Conservation (phyloP, 768 basidiomycete species). For the Aureoboletus auriporus region DNA sequence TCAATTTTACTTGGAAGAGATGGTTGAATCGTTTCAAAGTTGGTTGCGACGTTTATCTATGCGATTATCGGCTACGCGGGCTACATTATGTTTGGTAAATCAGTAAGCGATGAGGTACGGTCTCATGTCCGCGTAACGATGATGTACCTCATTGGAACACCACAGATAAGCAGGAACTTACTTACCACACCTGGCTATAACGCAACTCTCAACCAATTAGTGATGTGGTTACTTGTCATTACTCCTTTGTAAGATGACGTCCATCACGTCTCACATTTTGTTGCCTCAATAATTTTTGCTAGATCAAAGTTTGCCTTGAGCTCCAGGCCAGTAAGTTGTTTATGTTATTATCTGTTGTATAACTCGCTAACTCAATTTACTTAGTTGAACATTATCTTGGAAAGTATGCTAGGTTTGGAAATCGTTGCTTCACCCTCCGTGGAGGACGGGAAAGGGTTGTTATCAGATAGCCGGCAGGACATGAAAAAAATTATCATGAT, state of each 20-base stretch:
- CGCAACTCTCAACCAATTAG: slow-evolving; percentile 61
- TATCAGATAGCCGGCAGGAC: slow-evolving; percentile 4
- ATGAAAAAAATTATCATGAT: slow-evolving; percentile 39
- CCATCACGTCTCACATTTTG: neutral
- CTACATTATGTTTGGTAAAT: slow-evolving; percentile 86
- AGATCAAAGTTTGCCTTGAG: slow-evolving; percentile 88
- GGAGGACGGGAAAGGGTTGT: slow-evolving; percentile 24
- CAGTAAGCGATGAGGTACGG: slow-evolving; percentile 76
- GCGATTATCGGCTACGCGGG: slow-evolving; percentile 73
- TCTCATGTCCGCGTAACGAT: neutral
- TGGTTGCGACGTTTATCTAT: slow-evolving; percentile 59
- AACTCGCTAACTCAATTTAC: neutral
- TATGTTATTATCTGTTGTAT: neutral
- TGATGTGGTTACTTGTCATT: slow-evolving; percentile 84
- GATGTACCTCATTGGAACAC: neutral
- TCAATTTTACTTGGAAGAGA: neutral
- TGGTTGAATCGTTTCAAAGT: slow-evolving; percentile 31
- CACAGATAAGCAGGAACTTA: slow-evolving; percentile 79
- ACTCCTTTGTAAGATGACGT: slow-evolving; percentile 54
- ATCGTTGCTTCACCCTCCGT: slow-evolving; percentile 10
- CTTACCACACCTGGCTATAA: slow-evolving; percentile 72
- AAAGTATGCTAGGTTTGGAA: slow-evolving; percentile 73
- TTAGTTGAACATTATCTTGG: slow-evolving; percentile 78
- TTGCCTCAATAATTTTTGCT: slow-evolving; percentile 13
- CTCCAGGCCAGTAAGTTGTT: slow-evolving; percentile 62